Evolutionary conservation across 371 early-diverging fungal genomes (phyloP).

Genomic region (Globomyces sp.): DNA sequence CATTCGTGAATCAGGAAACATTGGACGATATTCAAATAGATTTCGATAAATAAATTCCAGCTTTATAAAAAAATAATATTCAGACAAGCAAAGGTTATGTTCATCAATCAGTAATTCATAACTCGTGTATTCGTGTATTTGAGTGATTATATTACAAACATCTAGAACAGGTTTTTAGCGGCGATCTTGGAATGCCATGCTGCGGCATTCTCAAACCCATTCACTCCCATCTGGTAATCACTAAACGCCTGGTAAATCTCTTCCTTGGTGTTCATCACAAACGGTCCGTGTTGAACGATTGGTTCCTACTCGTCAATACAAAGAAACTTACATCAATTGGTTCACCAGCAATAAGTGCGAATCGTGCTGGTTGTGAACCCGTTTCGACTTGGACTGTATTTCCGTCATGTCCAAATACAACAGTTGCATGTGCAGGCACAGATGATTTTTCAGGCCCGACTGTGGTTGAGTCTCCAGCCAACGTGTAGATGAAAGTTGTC

Average conservation of each 20-base stretch:
- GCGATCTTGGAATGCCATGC: slow-evolving; percentile 24
- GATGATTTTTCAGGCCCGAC: slow-evolving; percentile 33
- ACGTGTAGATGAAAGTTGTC: slow-evolving; percentile 66
- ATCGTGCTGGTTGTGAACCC: slow-evolving; percentile 18
- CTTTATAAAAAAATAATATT: too few relatives aligned
- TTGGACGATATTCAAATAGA: too few relatives aligned
- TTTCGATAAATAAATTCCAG: too few relatives aligned
- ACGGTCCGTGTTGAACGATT: slow-evolving; percentile 45
- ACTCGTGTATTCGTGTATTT: too few relatives aligned
- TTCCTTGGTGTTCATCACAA: slow-evolving; percentile 48
- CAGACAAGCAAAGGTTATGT: too few relatives aligned
- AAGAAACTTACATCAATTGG: slow-evolving; percentile 25
- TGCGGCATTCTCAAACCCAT: slow-evolving; percentile 41
- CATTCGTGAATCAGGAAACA: too few relatives aligned
- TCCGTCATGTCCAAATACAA: slow-evolving; percentile 34
- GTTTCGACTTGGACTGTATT: slow-evolving; percentile 23
- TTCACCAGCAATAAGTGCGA: slow-evolving; percentile 41
- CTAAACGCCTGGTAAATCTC: slow-evolving; percentile 43
- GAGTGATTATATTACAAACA: too few relatives aligned
- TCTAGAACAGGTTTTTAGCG: too few relatives aligned
- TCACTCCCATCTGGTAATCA: slow-evolving; percentile 44
- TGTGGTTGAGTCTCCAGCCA: slow-evolving; percentile 51
- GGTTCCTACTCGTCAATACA: slow-evolving; percentile 21
- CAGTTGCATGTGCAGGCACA: slow-evolving; percentile 29
- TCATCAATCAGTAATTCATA: too few relatives aligned